These are phyloP conservation scores for Adansonia gregorii DNA, from an alignment of 441 rosid species.

Conservation along the genomic window DNA sequence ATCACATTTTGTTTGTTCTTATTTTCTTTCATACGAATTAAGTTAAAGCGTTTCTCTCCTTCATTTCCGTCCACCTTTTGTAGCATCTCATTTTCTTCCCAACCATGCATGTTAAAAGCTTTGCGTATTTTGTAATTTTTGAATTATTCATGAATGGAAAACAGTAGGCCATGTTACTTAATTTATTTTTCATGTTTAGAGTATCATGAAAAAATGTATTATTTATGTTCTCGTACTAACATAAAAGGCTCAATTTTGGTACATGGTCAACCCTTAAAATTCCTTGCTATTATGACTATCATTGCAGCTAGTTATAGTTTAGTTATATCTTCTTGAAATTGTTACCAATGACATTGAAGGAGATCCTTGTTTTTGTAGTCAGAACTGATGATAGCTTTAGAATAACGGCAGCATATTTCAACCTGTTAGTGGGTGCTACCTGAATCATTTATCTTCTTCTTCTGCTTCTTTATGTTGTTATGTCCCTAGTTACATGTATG, in stretches of 20 bases:
- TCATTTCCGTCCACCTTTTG: background rate
- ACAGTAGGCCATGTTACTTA: background rate
- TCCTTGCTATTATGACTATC: background rate
- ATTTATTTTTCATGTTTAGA: background rate
- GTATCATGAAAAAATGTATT: background rate
- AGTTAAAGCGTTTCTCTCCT: conserved; percentile 1
- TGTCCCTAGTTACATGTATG: background rate
- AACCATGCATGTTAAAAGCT: background rate
- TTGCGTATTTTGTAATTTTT: background rate
- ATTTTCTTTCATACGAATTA: background rate
- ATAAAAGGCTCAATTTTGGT: background rate
- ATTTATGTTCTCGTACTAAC: background rate
- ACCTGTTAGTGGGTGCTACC: background rate
- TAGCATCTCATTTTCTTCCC: conserved; percentile 1
- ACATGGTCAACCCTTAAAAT: background rate
- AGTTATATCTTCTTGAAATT: background rate
- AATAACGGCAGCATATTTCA: background rate
- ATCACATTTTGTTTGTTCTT: conserved; percentile 16
- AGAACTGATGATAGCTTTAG: conserved; percentile 2
- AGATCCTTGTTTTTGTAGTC: background rate
- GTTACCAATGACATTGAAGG: background rate
- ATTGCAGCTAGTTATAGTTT: background rate
- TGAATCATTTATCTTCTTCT: background rate
- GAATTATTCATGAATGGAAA: background rate
- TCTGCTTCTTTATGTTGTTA: background rate